These are phyloP conservation scores for Claviceps africana DNA, from an alignment of 2,329 filamentous ascomycete species.

Conservation along the genomic window DNA sequence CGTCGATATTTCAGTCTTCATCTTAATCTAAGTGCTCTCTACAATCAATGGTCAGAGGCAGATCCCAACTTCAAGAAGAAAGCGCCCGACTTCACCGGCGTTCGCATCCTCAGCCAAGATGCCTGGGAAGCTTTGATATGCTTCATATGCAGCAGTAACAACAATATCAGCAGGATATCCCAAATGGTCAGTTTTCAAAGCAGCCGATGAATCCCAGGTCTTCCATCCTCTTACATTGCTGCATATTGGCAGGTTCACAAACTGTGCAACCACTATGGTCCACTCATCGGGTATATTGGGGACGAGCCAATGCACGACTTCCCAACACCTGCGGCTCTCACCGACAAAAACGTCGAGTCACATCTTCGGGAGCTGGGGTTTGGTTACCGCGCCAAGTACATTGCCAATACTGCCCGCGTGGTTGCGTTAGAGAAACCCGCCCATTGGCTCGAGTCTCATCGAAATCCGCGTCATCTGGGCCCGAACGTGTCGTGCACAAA, in stretches of 20 bases:
- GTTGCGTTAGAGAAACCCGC: conserved; percentile 52
- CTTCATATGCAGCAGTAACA: conserved; percentile 98
- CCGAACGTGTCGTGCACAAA: conserved; percentile 25
- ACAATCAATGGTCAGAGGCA: conserved; percentile 71
- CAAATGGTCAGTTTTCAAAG: conserved; percentile 57
- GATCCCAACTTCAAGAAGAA: conserved; percentile 83
- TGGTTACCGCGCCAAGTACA: conserved; percentile 87
- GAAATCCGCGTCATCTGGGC: conserved; percentile 60
- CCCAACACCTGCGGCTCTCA: conserved; percentile 61
- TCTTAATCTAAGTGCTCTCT: conserved; percentile 62
- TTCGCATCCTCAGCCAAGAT: conserved; percentile 86
- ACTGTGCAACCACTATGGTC: conserved; percentile 74
- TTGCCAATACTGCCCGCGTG: conserved; percentile 69
- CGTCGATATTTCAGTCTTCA: conserved; percentile 77
- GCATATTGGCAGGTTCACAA: conserved; percentile 51
- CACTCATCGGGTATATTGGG: conserved; percentile 56
- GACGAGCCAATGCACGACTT: conserved; percentile 75
- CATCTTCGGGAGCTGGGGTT: conserved; percentile 76
- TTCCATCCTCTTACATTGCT: not conserved
- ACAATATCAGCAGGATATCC: conserved; percentile 89
- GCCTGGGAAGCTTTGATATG: conserved; percentile 87
- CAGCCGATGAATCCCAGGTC: too few relatives aligned
- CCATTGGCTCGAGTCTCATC: conserved; percentile 63
- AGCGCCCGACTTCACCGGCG: conserved; percentile 75
- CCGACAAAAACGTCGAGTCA: conserved; percentile 58